Evolutionary conservation across 1,284 basidiomycete species (phyloP), one percentile per base, ranked within the genome.

Genomic region (Peniophora sp.): DNA sequence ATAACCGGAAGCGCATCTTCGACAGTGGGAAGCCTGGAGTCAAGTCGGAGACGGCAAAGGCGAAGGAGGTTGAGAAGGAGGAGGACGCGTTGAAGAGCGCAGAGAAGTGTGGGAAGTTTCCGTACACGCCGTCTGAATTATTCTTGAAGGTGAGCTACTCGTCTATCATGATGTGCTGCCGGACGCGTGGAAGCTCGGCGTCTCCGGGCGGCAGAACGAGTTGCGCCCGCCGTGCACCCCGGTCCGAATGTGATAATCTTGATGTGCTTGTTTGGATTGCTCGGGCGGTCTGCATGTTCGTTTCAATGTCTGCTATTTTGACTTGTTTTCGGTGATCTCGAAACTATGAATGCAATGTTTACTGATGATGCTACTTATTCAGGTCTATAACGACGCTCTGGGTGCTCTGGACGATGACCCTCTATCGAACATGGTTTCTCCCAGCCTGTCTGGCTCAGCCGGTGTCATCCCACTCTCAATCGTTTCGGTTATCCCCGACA

Each of bases 381-480:
- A 79, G 74, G 76, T 82, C 55, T 81, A 78, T 59, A 63, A 69
- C 27, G 75, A 78, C 41, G 68, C 77, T 16, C 59, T 81, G 47
- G 71, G 72, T 16, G 74, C 73, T 12, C 61, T 81, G 0, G 69
- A 75, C 36, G 61, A 69, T 49, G 72, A 81, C 55, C 76, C 78
- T 0, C 63, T 79, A 38, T 68, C 71, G 1, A 75, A 74, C 16
- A 62, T 79, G 49, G 71, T 74, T 23, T 73, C 78, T 1, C 79
- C 80, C 0, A 66, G 74, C 3, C 65, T 82, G 2, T 64, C 81
- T 17, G 79, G 73, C 10, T 72, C 72, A 14, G 74, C 75, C 0
- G 77, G 76, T 5, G 76, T 77, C 5, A 71, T 81, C 54, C 78
- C 79, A 2, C 65, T 81, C 16, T 63, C 69, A 19, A 68, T 75